Percentiles rank a stretch among this genome's conserved stretches.
phyloP scores from a whole-genome alignment of 768 basidiomycete species.

The Lactifluus pinguis region DNA sequence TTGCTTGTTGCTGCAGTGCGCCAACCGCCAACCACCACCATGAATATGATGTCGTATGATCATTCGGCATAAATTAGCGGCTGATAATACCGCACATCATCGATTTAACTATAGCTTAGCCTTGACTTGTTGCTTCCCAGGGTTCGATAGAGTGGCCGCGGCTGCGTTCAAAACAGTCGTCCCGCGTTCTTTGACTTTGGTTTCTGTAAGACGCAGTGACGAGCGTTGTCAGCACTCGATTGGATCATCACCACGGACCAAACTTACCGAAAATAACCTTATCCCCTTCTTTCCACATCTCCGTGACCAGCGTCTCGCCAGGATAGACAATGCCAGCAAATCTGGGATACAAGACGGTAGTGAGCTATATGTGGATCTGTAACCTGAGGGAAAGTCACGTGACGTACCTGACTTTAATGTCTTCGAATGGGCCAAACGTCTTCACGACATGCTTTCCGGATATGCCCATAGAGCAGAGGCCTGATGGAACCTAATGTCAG shows the following conservation, averaged over 20 bases:
- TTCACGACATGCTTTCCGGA: conserved; percentile 89
- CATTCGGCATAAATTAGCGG: not conserved
- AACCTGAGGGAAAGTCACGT: not conserved
- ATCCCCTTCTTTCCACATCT: conserved; percentile 96
- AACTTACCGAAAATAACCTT: conserved; percentile 87
- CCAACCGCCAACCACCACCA: not conserved
- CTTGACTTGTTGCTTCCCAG: conserved; percentile 33
- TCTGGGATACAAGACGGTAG: conserved; percentile 28
- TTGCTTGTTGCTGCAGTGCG: not conserved
- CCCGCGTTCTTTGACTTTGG: conserved; percentile 83
- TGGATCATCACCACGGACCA: not conserved
- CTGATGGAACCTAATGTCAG: conserved; percentile 23
- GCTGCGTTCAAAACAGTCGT: conserved; percentile 66
- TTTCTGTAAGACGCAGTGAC: conserved; percentile 36
- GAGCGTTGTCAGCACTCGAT: not conserved
- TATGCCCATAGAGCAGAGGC: conserved; percentile 88
- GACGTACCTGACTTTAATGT: conserved; percentile 88
- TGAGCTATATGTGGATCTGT: not conserved
- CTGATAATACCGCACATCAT: not conserved
- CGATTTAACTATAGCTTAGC: conserved; percentile 43
- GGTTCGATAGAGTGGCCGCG: conserved; percentile 60
- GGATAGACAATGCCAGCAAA: conserved; percentile 91
- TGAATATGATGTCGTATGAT: not conserved
- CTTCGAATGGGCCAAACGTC: conserved; percentile 73
- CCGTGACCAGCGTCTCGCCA: conserved; percentile 88